Base-by-base conservation (phyloP, 768 basidiomycete genomes). In the Suillus ampliporus region DNA sequence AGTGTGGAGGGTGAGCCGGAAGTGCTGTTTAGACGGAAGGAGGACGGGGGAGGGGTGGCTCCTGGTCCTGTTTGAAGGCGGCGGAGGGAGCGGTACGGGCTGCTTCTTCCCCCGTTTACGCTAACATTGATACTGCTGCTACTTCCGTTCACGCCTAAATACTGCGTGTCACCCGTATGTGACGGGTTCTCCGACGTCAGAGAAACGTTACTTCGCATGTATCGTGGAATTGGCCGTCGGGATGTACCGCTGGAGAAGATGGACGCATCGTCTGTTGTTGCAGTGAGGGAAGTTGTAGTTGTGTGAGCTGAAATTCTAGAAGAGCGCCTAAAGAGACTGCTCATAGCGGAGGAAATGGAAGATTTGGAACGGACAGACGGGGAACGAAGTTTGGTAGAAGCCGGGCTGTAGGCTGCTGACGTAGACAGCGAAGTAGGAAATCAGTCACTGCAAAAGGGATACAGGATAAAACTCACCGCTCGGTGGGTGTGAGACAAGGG, bases 251-350 rank as follows among this genome's bases (percentile, higher is more conserved):
- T 11, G 26, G 77, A 73, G 48, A 72, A 75, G 23, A 72, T 68
- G 34, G 83, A 87, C 23, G 38, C 26, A 3, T 56, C 38, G 11
- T 56, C 54, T 56, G 54, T 40, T 37, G 52, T 54, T 2, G 85
- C 82, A 1, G 83, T 76, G 64, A 87, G 71, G 68, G 66, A 74
- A 38, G 69, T 58, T 14, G 67, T 81, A 28, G 79, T 79, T 10
- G 83, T 78, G 7, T 64, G 61, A 38, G 65, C 62, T 51, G 76
- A 77, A 56, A 74, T 61, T 47, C 71, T 67, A 74, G 77, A 67
- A 75, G 80, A 84, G 56, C 85, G 83, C 38, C 82, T 81, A 67
- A 89, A 80, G 35, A 88, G 72, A 65, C 77, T 82, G 38, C 83
- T 77, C 60, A 88, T 74, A 1, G 78, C 81, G 46, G 86, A 86